These are phyloP conservation scores for Pythium sp. DNA, from an alignment of 352 stramenopile species.

Conservation along the genomic window DNA sequence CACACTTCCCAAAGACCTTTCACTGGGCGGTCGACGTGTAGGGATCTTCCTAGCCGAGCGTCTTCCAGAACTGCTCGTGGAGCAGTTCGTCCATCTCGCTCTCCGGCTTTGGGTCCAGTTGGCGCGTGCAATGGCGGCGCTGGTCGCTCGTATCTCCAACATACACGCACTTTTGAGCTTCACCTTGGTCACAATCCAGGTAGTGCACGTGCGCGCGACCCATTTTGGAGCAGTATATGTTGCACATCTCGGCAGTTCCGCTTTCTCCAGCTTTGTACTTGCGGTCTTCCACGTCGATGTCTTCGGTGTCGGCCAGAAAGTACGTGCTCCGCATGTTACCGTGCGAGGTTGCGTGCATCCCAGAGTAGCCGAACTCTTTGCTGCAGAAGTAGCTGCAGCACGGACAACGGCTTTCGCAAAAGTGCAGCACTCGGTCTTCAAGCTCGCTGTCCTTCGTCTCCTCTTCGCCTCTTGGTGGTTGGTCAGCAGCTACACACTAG, in stretches of 20 bases:
- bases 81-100: constrained; percentile 67
- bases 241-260: constrained; percentile 79
- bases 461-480: background rate
- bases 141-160: constrained; percentile 40
- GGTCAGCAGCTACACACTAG: constrained; percentile 29
- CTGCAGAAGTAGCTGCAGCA: constrained; percentile 80
- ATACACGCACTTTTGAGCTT: constrained; percentile 43
- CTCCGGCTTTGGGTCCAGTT: constrained; percentile 49
- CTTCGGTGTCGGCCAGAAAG: constrained; percentile 51
- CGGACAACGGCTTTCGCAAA: constrained; percentile 64
- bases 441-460: constrained; percentile 8
- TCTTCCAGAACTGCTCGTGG: constrained; percentile 77
- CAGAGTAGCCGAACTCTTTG: constrained; percentile 51
- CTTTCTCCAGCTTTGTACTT: constrained; percentile 68
- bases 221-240: constrained; percentile 79
- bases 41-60: constrained; percentile 70
- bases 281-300: constrained; percentile 69
- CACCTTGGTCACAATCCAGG: constrained; percentile 51
- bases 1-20: constrained; percentile 70
- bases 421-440: constrained; percentile 38
- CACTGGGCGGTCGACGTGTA: constrained; percentile 52
- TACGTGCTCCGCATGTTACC: constrained; percentile 83
- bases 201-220: constrained; percentile 76
- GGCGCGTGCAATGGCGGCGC: constrained; percentile 61
- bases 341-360: constrained; percentile 58